Base-by-base conservation (phyloP, 2,329 filamentous ascomycete species). In the Paecilomyces fulvus region DNA sequence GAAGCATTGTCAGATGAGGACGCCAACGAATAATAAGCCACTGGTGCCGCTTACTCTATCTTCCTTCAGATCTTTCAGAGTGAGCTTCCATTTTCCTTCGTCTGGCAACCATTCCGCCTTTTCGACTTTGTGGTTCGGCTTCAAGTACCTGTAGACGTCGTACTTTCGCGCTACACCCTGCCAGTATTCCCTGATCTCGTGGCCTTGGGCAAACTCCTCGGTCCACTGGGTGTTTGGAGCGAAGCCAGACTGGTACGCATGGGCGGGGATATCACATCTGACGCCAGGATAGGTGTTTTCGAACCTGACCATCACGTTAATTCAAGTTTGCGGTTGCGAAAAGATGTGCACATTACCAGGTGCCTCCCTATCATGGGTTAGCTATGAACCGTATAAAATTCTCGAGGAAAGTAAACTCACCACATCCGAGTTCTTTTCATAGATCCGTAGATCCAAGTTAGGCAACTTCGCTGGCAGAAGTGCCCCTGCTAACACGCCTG, bases 221-320 rank as follows among this genome's bases (percentile, higher is more conserved):
- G 79, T 79, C 87, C 87, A 90, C 60, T 87, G 77, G 0, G 79
- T 81, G 56, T 89, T 89, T 0, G 85, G 84, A 6, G 78, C 76
- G 66, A 88, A 89, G 0, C 83, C 84, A 7, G 81, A 81, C 64
- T 89, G 86, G 63, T 90, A 90, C 20, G 86, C 84, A 66, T 88
- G 84, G 0, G 85, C 81, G 0, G 86, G 84, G 12, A 89, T 82
- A 66, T 89, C 85, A 61, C 86, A 89, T 48, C 83, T 75, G 0
- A 87, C 83, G 1, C 84, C 85, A 0, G 84, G 84, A 59, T 87
- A 88, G 3, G 69, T 72, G 54, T 78, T 79, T 55, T 77, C 73
- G 59, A 73, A 62, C 71, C 67, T 58, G 59, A 62, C 25, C 55
- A 56, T 55, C 21, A 21, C 14, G 48, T 49, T 28, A 49, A 8